phyloP scores from a whole-genome alignment of 306 rosid species.

The Vicia sativa region DNA sequence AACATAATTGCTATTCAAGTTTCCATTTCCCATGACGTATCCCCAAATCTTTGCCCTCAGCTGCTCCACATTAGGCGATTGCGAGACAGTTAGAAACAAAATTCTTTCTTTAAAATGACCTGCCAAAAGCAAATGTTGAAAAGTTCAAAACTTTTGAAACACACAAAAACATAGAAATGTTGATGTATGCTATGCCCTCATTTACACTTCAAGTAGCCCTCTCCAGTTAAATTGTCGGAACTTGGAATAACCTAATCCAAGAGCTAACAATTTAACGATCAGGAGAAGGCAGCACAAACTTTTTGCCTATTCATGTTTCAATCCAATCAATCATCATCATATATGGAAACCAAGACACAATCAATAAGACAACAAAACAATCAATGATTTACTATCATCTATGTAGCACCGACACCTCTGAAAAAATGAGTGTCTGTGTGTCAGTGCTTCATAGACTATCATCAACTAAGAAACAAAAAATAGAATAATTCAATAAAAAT shows the following conservation, averaged over 20 bases:
- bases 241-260: too few relatives aligned
- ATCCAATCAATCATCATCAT: neutral
- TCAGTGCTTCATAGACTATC: too few relatives aligned
- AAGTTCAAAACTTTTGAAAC: neutral
- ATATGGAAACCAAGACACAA: neutral
- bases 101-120: slow-evolving; percentile 68
- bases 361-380: neutral
- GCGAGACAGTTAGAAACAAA: slow-evolving; percentile 83
- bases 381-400: neutral
- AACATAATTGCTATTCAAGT: slow-evolving; percentile 40
- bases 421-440: too few relatives aligned
- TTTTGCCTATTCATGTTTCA: neutral
- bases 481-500: slow-evolving; percentile 1
- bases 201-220: too few relatives aligned
- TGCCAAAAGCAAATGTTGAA: slow-evolving; percentile 36
- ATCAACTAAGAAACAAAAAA: slow-evolving; percentile 17
- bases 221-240: too few relatives aligned
- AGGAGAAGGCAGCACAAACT: neutral
- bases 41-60: slow-evolving; percentile 63
- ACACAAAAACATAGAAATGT: too few relatives aligned
- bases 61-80: slow-evolving; percentile 77
- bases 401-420: too few relatives aligned
- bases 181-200: too few relatives aligned
- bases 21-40: slow-evolving; percentile 55
- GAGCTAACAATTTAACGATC: too few relatives aligned